These are phyloP conservation scores for Paxillus ammoniavirescens DNA, from an alignment of 768 basidiomycete species.

Conservation along the genomic window DNA sequence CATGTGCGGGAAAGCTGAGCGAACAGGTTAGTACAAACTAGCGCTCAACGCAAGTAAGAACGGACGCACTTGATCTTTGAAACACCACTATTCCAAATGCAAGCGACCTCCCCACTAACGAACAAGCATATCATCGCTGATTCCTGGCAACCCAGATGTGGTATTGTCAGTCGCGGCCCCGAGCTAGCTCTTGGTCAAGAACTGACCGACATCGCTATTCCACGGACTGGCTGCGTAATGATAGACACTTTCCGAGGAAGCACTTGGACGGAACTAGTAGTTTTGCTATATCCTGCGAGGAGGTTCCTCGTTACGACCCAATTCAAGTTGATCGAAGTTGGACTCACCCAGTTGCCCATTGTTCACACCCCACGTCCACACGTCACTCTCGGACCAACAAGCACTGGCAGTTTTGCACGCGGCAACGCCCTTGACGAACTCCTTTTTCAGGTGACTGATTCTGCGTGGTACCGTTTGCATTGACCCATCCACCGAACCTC, in stretches of 20 bases:
- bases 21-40: neutral
- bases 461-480: slow-evolving; percentile 77
- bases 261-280: slow-evolving; percentile 70
- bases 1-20: slow-evolving; percentile 68
- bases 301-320: neutral
- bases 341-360: slow-evolving; percentile 81
- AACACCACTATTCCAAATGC: slow-evolving; percentile 73
- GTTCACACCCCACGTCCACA: slow-evolving; percentile 94
- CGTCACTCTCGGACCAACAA: slow-evolving; percentile 74
- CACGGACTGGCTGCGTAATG: slow-evolving; percentile 65
- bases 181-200: neutral
- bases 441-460: slow-evolving; percentile 77
- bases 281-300: slow-evolving; percentile 69
- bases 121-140: slow-evolving; percentile 80
- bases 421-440: slow-evolving; percentile 75
- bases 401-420: slow-evolving; percentile 86
- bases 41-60: neutral
- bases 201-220: slow-evolving; percentile 73
- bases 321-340: neutral
- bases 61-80: slow-evolving; percentile 67
- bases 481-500: slow-evolving; percentile 58
- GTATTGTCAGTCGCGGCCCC: neutral
- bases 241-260: slow-evolving; percentile 80
- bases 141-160: slow-evolving; percentile 50
- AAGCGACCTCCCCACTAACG: slow-evolving; percentile 77